Percentiles rank a stretch among this genome's conserved stretches.
phyloP scores from a whole-genome alignment of 345 rosid genomes.

The Eucalyptus sp. region DNA sequence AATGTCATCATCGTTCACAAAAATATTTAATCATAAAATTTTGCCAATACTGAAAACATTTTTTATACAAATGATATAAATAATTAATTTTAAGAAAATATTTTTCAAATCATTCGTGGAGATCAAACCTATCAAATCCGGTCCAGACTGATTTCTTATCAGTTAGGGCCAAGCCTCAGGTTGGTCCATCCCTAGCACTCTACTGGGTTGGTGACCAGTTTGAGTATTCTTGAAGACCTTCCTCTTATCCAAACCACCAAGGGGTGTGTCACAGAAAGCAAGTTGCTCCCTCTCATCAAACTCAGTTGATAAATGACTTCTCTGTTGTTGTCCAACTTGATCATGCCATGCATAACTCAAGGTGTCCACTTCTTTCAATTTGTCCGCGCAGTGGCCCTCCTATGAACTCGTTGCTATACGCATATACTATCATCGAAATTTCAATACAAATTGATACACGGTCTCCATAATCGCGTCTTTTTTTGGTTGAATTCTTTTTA shows the following conservation, averaged over 20 bases:
- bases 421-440: neutral
- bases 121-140: neutral
- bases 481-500: neutral
- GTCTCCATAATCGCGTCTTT: neutral
- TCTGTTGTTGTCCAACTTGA: neutral
- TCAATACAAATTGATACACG: neutral
- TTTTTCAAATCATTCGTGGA: neutral
- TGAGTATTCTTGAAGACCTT: neutral
- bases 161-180: neutral
- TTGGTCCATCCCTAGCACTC: neutral
- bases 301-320: neutral
- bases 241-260: neutral
- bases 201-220: neutral
- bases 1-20: neutral
- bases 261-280: neutral
- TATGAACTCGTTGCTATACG: neutral
- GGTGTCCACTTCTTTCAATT: neutral
- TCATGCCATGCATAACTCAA: neutral
- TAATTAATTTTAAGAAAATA: neutral
- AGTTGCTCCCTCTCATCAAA: neutral
- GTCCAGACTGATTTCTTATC: neutral
- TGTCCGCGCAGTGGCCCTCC: neutral
- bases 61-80: neutral
- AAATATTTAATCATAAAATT: fast-evolving
- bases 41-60: neutral